A percentile compares a stretch with the other conserved stretches of the same genome.
Evolutionary conservation across 352 stramenopile species (phyloP).

Genomic region (Pythium rhizo-oryzae): DNA sequence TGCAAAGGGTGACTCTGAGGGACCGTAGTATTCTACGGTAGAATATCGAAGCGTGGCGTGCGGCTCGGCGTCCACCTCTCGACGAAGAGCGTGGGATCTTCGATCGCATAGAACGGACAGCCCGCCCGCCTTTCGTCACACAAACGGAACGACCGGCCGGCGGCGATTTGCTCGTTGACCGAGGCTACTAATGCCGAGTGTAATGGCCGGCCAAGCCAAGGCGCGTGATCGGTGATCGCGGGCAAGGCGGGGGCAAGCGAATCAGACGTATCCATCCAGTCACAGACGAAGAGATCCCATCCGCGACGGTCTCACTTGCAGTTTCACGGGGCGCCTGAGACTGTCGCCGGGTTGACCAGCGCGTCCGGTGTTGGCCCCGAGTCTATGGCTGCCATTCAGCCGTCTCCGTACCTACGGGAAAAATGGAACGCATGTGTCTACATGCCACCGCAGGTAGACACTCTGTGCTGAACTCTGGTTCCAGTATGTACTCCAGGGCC

Average conservation of each 20-base stretch:
- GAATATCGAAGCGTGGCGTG: constrained; percentile 18
- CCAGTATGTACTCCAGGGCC: too few species aligned
- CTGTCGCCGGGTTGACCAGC: neutral
- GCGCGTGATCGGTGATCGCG: too few species aligned
- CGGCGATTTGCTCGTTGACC: neutral
- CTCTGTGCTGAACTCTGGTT: neutral
- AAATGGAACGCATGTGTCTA: constrained; percentile 2
- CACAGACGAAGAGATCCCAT: neutral
- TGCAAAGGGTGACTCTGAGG: too few species aligned
- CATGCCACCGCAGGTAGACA: neutral
- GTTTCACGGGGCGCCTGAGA: neutral
- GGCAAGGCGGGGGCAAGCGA: too few species aligned
- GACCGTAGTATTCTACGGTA: too few species aligned
- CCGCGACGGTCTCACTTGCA: neutral
- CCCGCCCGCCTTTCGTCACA: neutral
- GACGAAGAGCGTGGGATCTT: constrained; percentile 11
- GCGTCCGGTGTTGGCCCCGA: neutral
- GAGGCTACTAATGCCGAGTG: neutral
- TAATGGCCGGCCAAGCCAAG: neutral
- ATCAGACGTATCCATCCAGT: constrained; percentile 15
- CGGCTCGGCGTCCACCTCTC: constrained; percentile 8
- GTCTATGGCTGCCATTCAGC: neutral
- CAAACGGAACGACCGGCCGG: neutral
- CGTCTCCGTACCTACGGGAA: neutral
- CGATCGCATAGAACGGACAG: neutral